Evolutionary conservation across 2,329 filamentous ascomycete species (phyloP).

Genomic region (Ophiocordyceps unilateralis): DNA sequence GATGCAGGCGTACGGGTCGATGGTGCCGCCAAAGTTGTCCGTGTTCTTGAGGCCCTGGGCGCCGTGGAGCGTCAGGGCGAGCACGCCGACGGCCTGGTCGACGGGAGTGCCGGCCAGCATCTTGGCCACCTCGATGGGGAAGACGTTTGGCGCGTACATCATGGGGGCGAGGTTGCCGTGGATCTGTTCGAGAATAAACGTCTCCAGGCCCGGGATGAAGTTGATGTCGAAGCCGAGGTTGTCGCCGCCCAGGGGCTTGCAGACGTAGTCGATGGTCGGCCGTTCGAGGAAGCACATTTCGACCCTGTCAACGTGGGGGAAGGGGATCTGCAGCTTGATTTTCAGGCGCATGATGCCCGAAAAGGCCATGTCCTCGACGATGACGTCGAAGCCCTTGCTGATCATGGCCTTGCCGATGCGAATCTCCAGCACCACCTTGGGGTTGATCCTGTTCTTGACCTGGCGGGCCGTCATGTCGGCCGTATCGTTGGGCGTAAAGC

Average conservation of each 20-base stretch:
- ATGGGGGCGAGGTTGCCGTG: conserved; percentile 87
- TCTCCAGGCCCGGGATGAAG: conserved; percentile 88
- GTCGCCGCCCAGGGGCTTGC: conserved; percentile 92
- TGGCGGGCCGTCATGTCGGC: conserved; percentile 82
- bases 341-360: conserved; percentile 92
- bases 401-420: conserved; percentile 91
- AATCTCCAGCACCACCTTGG: conserved; percentile 89
- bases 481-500: conserved; percentile 90
- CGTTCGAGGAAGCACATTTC: conserved; percentile 89
- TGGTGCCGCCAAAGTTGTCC: conserved; percentile 80
- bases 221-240: conserved; percentile 97
- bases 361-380: conserved; percentile 95
- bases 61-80: conserved; percentile 81
- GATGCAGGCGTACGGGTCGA: conserved; percentile 77
- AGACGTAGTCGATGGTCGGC: conserved; percentile 88
- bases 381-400: conserved; percentile 91
- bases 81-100: conserved; percentile 86
- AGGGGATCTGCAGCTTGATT: conserved; percentile 90
- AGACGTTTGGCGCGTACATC: conserved; percentile 97
- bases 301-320: conserved; percentile 85
- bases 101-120: conserved; percentile 89
- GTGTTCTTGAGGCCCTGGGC: conserved; percentile 87
- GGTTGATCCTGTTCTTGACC: conserved; percentile 89
- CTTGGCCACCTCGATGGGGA: conserved; percentile 96
- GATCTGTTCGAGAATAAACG: conserved; percentile 89